Percentiles rank a stretch among this genome's conserved stretches.
These are phyloP conservation scores for Pythium scleroteichum DNA, from an alignment of 352 stramenopile genomes.

Conservation along the genomic window DNA sequence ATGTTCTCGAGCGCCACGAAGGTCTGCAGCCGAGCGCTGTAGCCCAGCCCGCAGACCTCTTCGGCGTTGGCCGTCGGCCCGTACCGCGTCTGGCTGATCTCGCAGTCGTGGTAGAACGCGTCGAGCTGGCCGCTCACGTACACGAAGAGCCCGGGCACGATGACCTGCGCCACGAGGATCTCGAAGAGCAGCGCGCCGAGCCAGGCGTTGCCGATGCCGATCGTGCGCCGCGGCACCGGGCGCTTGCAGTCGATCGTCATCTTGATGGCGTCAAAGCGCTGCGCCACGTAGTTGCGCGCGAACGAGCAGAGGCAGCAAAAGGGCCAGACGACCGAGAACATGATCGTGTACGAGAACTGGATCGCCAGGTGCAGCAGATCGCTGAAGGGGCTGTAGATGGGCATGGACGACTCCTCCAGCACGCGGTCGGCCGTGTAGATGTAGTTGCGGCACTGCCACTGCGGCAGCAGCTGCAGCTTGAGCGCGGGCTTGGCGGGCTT, in stretches of 20 bases:
- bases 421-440: conserved; percentile 54
- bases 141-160: conserved; percentile 60
- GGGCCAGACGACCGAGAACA: conserved; percentile 69
- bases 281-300: conserved; percentile 46
- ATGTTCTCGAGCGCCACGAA: conserved; percentile 57
- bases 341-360: conserved; percentile 70
- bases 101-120: conserved; percentile 44
- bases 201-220: conserved; percentile 56
- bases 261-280: conserved; percentile 63
- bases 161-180: conserved; percentile 45
- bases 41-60: conserved; percentile 14
- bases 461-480: conserved; percentile 43
- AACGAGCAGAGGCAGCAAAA: conserved; percentile 62
- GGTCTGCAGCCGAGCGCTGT: conserved; percentile 32
- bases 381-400: conserved; percentile 50
- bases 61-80: conserved; percentile 32
- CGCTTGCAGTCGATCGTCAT: conserved; percentile 73
- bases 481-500: conserved; percentile 9
- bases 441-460: conserved; percentile 65
- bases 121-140: conserved; percentile 67
- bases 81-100: conserved; percentile 40
- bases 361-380: conserved; percentile 63
- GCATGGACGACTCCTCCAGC: conserved; percentile 64
- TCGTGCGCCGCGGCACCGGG: conserved; percentile 43
- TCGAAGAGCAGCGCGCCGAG: conserved; percentile 57